A percentile compares a stretch with the other conserved stretches of the same genome.
These are phyloP conservation scores for Candida pseudoglaebosa DNA, from an alignment of 805 yeast genomes.

Conservation along the genomic window DNA sequence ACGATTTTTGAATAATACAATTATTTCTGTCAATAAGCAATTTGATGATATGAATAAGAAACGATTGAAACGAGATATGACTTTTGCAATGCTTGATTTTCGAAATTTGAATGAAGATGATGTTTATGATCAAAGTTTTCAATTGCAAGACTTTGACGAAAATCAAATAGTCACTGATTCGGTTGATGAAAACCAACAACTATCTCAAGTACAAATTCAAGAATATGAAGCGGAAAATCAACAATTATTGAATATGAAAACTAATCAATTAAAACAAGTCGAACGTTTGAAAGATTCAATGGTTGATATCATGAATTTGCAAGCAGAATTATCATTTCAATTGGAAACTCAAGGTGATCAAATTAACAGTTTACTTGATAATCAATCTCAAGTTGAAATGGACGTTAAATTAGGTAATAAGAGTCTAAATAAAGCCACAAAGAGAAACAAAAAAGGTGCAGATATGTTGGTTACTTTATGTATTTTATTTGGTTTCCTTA, in stretches of 20 bases:
- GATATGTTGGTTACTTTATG: constrained; percentile 33
- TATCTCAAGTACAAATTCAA: constrained; percentile 55
- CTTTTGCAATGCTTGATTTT: constrained; percentile 33
- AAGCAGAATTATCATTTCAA: constrained; percentile 71
- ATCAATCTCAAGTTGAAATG: constrained; percentile 60
- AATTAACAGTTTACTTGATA: constrained; percentile 58
- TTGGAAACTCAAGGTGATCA: constrained; percentile 68
- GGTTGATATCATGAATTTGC: constrained; percentile 70
- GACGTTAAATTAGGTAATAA: constrained; percentile 71
- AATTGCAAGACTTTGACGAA: constrained; percentile 9
- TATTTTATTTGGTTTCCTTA: constrained; percentile 29
- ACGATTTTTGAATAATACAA: constrained; percentile 42
- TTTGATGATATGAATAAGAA: constrained; percentile 50
- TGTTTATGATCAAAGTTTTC: constrained; percentile 9
- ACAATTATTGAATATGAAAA: constrained; percentile 49
- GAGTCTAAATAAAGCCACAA: constrained; percentile 64
- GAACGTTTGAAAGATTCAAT: constrained; percentile 58
- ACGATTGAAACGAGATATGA: constrained; percentile 39
- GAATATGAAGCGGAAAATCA: constrained; percentile 57
- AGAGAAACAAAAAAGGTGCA: constrained; percentile 50
- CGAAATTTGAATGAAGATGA: constrained; percentile 38
- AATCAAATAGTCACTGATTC: constrained; percentile 10
- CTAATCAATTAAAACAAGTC: constrained; percentile 58
- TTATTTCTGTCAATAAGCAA: constrained; percentile 38
- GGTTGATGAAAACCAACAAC: constrained; percentile 12